Base-by-base conservation (phyloP, 148 eudicot genomes). In the Arbutus unedo region DNA sequence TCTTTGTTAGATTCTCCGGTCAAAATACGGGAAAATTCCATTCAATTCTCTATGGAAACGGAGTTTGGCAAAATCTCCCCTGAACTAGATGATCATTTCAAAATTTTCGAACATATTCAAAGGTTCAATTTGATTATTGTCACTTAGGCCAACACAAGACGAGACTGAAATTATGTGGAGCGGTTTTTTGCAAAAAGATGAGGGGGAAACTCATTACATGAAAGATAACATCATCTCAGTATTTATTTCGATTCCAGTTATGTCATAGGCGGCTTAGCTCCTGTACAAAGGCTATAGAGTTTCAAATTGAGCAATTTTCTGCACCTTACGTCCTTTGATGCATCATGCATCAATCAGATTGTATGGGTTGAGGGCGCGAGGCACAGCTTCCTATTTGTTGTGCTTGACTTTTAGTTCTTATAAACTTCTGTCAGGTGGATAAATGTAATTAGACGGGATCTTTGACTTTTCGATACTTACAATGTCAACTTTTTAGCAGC, bases 361-460 rank as follows among this genome's bases (percentile, higher is more conserved):
- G 31, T 74, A 48, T 74, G 55, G 56, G 8, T 49, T n/a, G n/a
- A 74, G 13, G 31, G 38, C 23, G 8, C 38, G 38, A 31, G 38
- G 38, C 38, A 31, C 38, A 31, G 18, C 75, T 15, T 47, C 15
- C 38, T 50, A 5, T 51, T 21, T 50, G 16, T 51, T 23, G 9
- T 51, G 6, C 49, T 21, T 76, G 4, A 23, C 44, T 21, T 76
- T 9, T 74, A 23, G 38, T 49, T 74, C 21, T 50, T 48, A n/a
- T 74, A 9, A 76, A 76, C 31, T 74, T 47, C 54, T 72, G 44
- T 19, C 53, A 74, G 45, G 50, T 74, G 77, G 77, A 9, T 73
- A 21, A 48, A 31, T 31, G 38, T 31, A 31, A 31, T 31, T 31
- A 31, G 38, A 31, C 1, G 77, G 25, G 25, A 47, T 73, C 31